Evolutionary conservation across 2,329 filamentous ascomycete genomes (phyloP).

Genomic region (Neurospora crassa): DNA sequence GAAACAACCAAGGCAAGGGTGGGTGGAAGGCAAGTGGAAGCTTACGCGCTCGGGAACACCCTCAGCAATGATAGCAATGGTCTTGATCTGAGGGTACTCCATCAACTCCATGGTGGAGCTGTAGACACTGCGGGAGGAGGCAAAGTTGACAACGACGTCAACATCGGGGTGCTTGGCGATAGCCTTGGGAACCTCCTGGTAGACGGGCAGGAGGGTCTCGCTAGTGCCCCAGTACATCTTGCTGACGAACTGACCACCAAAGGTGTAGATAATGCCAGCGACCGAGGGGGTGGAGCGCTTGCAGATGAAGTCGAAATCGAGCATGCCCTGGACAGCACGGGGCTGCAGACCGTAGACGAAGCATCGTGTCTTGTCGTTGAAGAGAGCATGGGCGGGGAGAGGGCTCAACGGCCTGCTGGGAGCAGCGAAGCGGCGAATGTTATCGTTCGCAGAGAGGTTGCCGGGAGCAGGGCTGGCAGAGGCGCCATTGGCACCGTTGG

Average conservation of each 20-base stretch:
- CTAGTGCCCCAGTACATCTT: constrained; percentile 99
- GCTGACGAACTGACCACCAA: constrained; percentile 99
- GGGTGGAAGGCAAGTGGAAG: constrained; percentile 14
- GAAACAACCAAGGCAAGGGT: background rate
- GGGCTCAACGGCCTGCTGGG: constrained; percentile 90
- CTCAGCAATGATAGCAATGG: constrained; percentile 98
- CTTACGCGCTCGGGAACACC: constrained; percentile 95
- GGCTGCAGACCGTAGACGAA: constrained; percentile 99
- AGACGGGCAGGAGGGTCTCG: constrained; percentile 96
- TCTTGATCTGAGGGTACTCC: constrained; percentile 94
- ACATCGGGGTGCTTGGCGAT: constrained; percentile 95
- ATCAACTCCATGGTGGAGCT: constrained; percentile 97
- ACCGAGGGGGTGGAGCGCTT: constrained; percentile 95
- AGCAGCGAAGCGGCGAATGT: constrained; percentile 92
- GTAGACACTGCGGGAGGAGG: constrained; percentile 97
- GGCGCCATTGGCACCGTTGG: constrained; percentile 33
- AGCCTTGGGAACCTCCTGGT: constrained; percentile 88
- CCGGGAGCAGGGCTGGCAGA: constrained; percentile 27
- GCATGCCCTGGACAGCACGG: constrained; percentile 82
- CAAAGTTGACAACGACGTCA: constrained; percentile 98
- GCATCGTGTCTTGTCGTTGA: constrained; percentile 99
- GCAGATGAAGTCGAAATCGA: constrained; percentile 99
- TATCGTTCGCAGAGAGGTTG: constrained; percentile 79
- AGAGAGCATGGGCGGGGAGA: constrained; percentile 78
- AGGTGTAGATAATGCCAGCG: constrained; percentile 99